Percentiles rank a stretch among this genome's conserved stretches.
Conservation (phyloP, 1,284 basidiomycete species). For the Ganoderma sp. region DNA sequence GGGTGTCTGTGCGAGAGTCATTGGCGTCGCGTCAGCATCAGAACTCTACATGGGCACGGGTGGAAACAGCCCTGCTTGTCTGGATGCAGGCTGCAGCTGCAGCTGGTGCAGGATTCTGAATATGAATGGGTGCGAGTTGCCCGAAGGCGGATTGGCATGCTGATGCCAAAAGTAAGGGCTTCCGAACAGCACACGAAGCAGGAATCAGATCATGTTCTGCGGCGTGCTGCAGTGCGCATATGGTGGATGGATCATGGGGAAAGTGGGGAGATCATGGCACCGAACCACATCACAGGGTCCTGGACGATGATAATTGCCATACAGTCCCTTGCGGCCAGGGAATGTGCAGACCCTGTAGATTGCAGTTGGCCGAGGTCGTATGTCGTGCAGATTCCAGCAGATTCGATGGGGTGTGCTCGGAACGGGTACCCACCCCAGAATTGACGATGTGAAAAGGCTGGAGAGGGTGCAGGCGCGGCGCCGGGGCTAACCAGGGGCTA, state of each 20-base stretch:
- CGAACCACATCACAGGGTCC: slow-evolving; percentile 4
- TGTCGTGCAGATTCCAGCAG: not conserved
- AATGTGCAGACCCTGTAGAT: not conserved
- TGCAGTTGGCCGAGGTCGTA: not conserved
- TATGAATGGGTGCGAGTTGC: not conserved
- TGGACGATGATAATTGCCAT: slow-evolving; percentile 1
- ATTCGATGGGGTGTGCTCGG: not conserved
- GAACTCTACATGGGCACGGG: slow-evolving; percentile 20
- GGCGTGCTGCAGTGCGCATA: not conserved
- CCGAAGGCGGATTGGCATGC: not conserved
- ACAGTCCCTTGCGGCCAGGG: not conserved
- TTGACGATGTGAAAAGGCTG: slow-evolving; percentile 26
- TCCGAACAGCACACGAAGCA: slow-evolving; percentile 8
- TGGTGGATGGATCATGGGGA: slow-evolving; percentile 6
- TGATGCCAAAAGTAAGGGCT: not conserved
- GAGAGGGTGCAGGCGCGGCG: slow-evolving; percentile 3
- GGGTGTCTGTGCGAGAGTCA: slow-evolving; percentile 9
- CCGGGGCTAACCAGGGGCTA: not conserved
- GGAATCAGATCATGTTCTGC: slow-evolving; percentile 6
- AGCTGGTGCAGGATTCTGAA: not conserved
- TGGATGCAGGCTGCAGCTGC: not conserved
- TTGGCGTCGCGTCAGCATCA: slow-evolving; percentile 21
- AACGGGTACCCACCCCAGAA: slow-evolving; percentile 30
- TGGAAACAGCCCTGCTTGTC: slow-evolving; percentile 18
- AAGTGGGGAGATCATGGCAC: slow-evolving; percentile 8